Base-by-base conservation (phyloP, 192 early-diverging fungal genomes). In the Umbelopsis ramanniana region DNA sequence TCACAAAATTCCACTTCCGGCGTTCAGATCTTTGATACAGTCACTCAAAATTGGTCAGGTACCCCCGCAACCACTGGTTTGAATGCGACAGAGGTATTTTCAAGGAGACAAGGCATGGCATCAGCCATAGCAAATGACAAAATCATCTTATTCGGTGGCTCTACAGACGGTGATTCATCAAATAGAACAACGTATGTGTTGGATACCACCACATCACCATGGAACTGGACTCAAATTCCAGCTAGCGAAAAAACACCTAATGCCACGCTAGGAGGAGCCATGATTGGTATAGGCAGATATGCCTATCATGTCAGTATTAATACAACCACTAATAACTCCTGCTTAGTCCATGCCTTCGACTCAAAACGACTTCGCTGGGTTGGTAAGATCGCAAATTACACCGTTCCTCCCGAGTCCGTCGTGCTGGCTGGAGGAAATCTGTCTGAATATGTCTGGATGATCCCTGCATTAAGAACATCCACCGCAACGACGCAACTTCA, bases 211-310 rank as follows among this genome's bases (percentile, higher is more conserved):
- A 17, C 57, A 14, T 38, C 57, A 19, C 57, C 57, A 11, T 63
- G 57, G 57, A 63, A 63, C 26, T 63, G 57, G 57, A 37, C 57
- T 63, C 57, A 63, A 37, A 29, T 63, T 11, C 14, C 3, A 63
- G 14, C 57, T 6, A 35, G 26, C 26, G 24, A 38, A 6, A 29
- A 37, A 7, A 63, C 57, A n/a, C 57, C 57, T 14, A 37, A 6
- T 26, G 33, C 23, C 33, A 17, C 33, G 33, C 33, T 63, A 19
- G 57, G 57, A 37, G 57, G 57, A 12, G 8, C 57, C 6, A 63
- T 63, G 57, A 17, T 63, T 11, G 57, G 57, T 35, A 63, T 63
- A 63, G 57, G 33, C 6, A 63, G 57, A 63, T 63, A 63, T 37
- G 57, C 57, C 19, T 63, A 63, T 37, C 57, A 63, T 35, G 17